Conservation (phyloP, 1,284 basidiomycete genomes). For the Pseudozyma sp. region DNA sequence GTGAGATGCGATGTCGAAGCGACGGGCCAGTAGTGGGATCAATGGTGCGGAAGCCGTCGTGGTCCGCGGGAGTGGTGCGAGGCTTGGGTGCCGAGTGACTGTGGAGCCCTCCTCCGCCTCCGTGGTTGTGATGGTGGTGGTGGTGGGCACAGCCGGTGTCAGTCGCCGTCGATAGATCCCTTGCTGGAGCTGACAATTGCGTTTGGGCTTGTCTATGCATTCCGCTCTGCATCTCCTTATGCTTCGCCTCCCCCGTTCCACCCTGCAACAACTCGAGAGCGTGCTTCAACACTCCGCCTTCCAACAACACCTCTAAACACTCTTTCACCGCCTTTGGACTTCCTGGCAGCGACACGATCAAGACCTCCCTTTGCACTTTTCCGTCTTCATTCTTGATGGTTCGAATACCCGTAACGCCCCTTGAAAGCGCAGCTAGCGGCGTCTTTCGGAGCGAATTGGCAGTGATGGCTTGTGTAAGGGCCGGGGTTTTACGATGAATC, state of each 20-base stretch:
- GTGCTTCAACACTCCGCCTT: conserved; percentile 74
- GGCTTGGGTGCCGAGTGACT: conserved; percentile 38
- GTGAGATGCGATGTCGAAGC: conserved; percentile 73
- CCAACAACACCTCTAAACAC: conserved; percentile 77
- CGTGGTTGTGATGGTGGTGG: conserved; percentile 51
- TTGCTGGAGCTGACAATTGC: no score
- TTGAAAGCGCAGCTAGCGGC: conserved; percentile 81
- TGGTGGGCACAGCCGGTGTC: conserved; percentile 33
- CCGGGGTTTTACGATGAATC: conserved; percentile 80
- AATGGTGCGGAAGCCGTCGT: conserved; percentile 73
- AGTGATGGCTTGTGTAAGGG: conserved; percentile 81
- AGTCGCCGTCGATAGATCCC: conserved; percentile 10
- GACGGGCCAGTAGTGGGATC: conserved; percentile 73
- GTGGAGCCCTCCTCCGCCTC: conserved; percentile 42
- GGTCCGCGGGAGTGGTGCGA: conserved; percentile 46
- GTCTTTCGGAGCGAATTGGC: conserved; percentile 79
- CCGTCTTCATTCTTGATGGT: background rate
- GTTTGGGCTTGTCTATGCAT: conserved; percentile 8
- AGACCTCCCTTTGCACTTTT: conserved; percentile 70
- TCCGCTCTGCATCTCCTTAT: conserved; percentile 67
- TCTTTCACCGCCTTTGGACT: conserved; percentile 86
- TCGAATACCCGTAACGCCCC: conserved; percentile 80
- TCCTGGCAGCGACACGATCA: conserved; percentile 84
- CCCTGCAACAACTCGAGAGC: conserved; percentile 81
- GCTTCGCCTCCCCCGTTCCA: conserved; percentile 76